Evolutionary conservation across 768 basidiomycete species (phyloP).

Genomic region (Suillus bovinus): DNA sequence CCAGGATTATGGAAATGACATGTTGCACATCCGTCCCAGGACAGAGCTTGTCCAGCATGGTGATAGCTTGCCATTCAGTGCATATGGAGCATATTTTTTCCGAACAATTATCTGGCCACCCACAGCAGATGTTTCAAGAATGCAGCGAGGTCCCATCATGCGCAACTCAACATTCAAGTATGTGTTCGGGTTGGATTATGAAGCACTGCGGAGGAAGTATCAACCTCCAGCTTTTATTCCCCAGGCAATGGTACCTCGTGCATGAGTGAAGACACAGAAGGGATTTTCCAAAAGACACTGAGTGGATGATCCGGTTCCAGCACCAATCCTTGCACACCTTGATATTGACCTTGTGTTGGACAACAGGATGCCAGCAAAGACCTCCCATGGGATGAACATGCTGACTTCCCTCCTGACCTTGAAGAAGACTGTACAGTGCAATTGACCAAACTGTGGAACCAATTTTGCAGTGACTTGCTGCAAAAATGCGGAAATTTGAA

Average conservation of each 20-base stretch:
- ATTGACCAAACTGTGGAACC: neutral
- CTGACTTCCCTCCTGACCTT: neutral
- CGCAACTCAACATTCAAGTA: neutral
- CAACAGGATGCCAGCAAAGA: neutral
- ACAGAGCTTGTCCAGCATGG: neutral
- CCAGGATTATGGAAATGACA: constrained; percentile 8
- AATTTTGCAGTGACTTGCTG: neutral
- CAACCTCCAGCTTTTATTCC: neutral
- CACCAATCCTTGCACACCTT: neutral
- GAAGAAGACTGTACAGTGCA: neutral
- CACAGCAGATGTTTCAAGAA: neutral
- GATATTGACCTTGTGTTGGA: neutral
- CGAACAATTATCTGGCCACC: neutral
- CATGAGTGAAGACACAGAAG: neutral
- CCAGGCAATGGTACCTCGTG: neutral
- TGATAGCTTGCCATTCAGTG: neutral
- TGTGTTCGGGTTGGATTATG: neutral
- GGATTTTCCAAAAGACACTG: neutral
- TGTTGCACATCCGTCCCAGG: neutral
- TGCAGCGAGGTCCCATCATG: neutral
- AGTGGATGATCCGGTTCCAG: neutral
- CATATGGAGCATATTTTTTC: neutral
- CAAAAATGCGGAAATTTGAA: constrained; percentile 4
- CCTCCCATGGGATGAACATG: neutral
- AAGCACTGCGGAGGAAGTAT: neutral